phyloP scores from a whole-genome alignment of 495 filamentous ascomycete genomes.

The Jackrogersella minutella region DNA sequence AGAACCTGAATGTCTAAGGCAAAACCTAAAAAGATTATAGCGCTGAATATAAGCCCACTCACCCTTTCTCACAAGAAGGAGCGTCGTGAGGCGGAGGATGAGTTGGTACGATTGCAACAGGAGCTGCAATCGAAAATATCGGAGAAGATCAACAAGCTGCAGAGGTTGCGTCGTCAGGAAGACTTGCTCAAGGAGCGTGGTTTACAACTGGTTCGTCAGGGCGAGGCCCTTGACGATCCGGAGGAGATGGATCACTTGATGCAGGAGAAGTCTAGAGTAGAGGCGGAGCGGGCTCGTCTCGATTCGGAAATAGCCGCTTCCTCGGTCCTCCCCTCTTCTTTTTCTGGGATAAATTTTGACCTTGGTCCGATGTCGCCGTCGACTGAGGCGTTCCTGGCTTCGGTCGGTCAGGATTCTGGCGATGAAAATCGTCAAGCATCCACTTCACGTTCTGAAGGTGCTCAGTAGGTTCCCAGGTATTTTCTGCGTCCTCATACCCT shows the following conservation, averaged over 20 bases:
- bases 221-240: background rate
- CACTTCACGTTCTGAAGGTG: background rate
- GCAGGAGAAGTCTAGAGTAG: background rate
- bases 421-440: background rate
- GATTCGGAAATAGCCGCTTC: too few relatives aligned
- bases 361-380: background rate
- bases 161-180: background rate
- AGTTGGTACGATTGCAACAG: background rate
- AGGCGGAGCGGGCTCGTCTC: background rate
- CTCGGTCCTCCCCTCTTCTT: background rate
- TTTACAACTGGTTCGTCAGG: background rate
- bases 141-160: background rate
- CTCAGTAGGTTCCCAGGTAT: constrained; percentile 1
- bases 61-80: background rate
- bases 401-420: background rate
- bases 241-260: background rate
- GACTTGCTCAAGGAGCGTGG: background rate
- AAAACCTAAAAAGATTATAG: too few relatives aligned
- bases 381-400: background rate
- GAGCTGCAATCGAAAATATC: background rate
- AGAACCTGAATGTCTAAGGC: too few relatives aligned
- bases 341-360: background rate
- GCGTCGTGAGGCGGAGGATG: background rate
- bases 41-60: too few relatives aligned
- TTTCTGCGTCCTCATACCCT: background rate